A percentile compares a stretch with the other conserved stretches of the same genome.
phyloP scores from a whole-genome alignment of 1,139 yeast genomes.

The Kodamaea plutei region DNA sequence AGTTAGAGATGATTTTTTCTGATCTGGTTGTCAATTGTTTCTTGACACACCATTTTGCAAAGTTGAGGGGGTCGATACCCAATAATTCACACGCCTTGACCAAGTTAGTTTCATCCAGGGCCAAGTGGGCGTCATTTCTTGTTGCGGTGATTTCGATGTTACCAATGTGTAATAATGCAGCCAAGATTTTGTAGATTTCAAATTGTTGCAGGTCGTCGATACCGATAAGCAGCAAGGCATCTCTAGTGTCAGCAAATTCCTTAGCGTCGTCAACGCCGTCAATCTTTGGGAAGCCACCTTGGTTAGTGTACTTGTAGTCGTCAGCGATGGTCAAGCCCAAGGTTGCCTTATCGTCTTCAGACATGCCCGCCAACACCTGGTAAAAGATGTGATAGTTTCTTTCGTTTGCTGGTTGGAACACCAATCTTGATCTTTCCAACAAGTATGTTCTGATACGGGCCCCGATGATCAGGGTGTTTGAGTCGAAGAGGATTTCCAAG shows the following conservation, averaged over 20 bases:
- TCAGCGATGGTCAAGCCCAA: conserved; percentile 61
- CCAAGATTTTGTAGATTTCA: conserved; percentile 71
- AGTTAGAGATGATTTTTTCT: conserved; percentile 83
- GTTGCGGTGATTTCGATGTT: conserved; percentile 86
- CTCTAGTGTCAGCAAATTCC: conserved; percentile 71
- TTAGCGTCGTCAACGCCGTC: conserved; percentile 76
- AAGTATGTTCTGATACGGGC: conserved; percentile 91
- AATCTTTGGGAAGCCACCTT: conserved; percentile 77
- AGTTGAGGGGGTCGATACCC: conserved; percentile 69
- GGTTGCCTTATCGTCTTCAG: conserved; percentile 51
- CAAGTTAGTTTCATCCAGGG: conserved; percentile 83
- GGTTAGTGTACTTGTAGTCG: conserved; percentile 80
- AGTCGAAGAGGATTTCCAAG: conserved; percentile 82
- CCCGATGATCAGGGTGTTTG: conserved; percentile 75
- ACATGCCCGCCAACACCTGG: conserved; percentile 79
- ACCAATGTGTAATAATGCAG: conserved; percentile 91
- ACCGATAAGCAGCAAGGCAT: conserved; percentile 79
- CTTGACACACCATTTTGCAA: conserved; percentile 91
- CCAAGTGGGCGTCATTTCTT: conserved; percentile 75
- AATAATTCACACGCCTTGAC: conserved; percentile 80
- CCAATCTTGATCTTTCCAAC: conserved; percentile 89
- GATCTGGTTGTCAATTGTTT: conserved; percentile 91
- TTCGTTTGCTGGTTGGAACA: conserved; percentile 84
- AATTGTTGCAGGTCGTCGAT: conserved; percentile 56
- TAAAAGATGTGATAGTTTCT: conserved; percentile 95